These are phyloP conservation scores for Pseudocercospora ulei DNA, from an alignment of 2,329 filamentous ascomycete genomes.

Conservation along the genomic window DNA sequence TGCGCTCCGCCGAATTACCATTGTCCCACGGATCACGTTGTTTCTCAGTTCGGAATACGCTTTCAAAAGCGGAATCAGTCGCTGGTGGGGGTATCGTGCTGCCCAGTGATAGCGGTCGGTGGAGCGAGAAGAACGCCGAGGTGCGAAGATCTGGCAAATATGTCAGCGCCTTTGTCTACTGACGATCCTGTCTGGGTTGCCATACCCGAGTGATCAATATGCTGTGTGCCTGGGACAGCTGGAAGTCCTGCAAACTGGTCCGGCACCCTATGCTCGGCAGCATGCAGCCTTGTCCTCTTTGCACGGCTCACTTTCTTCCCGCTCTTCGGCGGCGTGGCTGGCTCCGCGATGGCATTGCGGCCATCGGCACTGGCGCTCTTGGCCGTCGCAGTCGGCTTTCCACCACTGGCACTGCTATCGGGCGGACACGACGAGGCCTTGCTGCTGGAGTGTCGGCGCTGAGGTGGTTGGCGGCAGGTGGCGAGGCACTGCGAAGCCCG, in stretches of 20 bases:
- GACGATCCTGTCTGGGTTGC: too few relatives aligned
- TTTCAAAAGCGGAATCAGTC: conserved; percentile 65
- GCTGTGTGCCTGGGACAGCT: conserved; percentile 63
- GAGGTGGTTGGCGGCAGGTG: conserved; percentile 36
- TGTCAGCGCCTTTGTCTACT: too few relatives aligned
- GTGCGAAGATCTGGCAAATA: conserved; percentile 62
- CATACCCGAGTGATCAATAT: conserved; percentile 47
- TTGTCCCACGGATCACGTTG: conserved; percentile 39
- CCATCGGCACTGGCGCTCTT: conserved; percentile 20
- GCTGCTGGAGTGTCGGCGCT: conserved; percentile 44
- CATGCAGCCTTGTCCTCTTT: conserved; percentile 15
- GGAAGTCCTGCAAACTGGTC: conserved; percentile 52
- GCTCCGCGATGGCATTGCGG: conserved; percentile 14
- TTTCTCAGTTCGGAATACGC: conserved; percentile 61
- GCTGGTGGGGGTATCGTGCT: conserved; percentile 66
- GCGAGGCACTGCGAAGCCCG: conserved; percentile 30
- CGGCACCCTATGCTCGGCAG: conserved; percentile 16
- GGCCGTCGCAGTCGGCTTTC: conserved; percentile 28
- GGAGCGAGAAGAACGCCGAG: conserved; percentile 89
- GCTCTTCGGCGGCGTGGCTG: conserved; percentile 18
- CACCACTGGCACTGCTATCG: conserved; percentile 27
- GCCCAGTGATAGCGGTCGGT: conserved; percentile 84
- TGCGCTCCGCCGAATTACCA: conserved; percentile 39
- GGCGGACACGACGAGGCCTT: conserved; percentile 43
- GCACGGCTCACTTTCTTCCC: conserved; percentile 19